A percentile compares a stretch with the other conserved stretches of the same genome.
Evolutionary conservation across 1,139 yeast species (phyloP).

Genomic region (Magnusiomyces sp.): DNA sequence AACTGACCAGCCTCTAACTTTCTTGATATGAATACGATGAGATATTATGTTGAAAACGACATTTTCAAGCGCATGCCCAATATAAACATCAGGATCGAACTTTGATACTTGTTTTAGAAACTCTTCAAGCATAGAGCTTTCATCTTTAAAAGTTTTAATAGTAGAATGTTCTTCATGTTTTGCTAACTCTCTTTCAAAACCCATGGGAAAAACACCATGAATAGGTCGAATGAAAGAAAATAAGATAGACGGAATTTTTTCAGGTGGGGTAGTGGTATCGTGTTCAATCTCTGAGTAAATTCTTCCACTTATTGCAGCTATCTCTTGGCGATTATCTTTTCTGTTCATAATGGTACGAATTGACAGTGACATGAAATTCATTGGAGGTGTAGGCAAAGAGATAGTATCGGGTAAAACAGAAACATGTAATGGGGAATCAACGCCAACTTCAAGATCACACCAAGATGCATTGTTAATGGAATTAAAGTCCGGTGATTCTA

Average conservation of each 20-base stretch:
- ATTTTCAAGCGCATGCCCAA: conserved; percentile 82
- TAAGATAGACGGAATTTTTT: conserved; percentile 26
- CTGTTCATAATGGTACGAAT: conserved; percentile 73
- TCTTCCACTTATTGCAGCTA: conserved; percentile 74
- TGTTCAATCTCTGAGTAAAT: conserved; percentile 50
- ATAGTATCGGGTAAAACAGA: conserved; percentile 42
- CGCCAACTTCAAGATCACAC: conserved; percentile 67
- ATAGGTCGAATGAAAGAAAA: conserved; percentile 69
- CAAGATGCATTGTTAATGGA: conserved; percentile 64
- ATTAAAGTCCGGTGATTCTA: conserved; percentile 54
- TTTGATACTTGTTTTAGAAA: conserved; percentile 63
- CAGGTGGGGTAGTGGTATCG: conserved; percentile 39
- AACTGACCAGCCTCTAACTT: conserved; percentile 68
- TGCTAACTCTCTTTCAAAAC: conserved; percentile 43
- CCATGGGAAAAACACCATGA: conserved; percentile 58
- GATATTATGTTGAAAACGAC: conserved; percentile 71
- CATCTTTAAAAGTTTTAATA: conserved; percentile 42
- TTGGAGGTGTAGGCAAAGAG: conserved; percentile 44
- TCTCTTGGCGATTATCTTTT: conserved; percentile 70
- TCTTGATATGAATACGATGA: conserved; percentile 70
- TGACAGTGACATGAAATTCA: conserved; percentile 66
- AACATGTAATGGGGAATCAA: conserved; percentile 43
- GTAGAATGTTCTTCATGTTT: conserved; percentile 3
- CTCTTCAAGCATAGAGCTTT: conserved; percentile 55
- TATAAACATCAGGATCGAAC: conserved; percentile 80